Percentiles rank a stretch among this genome's conserved stretches.
Conservation (phyloP, 164 flowering plant species). For the Akebia trifoliata region DNA sequence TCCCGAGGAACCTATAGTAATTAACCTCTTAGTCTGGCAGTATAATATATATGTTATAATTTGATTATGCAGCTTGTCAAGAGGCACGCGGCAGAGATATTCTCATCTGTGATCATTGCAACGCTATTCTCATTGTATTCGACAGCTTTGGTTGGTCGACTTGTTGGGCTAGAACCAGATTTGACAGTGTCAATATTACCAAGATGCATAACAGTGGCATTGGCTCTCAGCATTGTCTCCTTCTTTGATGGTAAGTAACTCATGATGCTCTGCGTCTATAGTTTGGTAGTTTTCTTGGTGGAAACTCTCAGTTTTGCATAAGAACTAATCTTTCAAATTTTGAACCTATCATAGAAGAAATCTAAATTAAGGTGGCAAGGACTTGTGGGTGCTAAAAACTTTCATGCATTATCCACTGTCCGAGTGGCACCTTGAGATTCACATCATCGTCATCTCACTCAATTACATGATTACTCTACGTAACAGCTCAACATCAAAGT, state of each 20-base stretch:
- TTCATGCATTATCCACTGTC: too few relatives aligned
- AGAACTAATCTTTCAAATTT: too few relatives aligned
- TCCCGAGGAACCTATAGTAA: too few relatives aligned
- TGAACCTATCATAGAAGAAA: too few relatives aligned
- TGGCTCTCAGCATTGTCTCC: constrained; percentile 95
- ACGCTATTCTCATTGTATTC: constrained; percentile 90
- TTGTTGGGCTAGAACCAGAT: constrained; percentile 65
- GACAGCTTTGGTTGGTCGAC: constrained; percentile 82
- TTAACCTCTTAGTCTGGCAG: too few relatives aligned
- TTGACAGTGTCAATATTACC: constrained; percentile 83
- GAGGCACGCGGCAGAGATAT: constrained; percentile 98
- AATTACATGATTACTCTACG: too few relatives aligned
- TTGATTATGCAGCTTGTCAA: constrained; percentile 62
- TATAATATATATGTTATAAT: neutral
- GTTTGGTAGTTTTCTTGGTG: neutral
- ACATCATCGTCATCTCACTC: too few relatives aligned
- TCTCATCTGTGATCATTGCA: constrained; percentile 75
- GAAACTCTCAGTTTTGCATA: too few relatives aligned
- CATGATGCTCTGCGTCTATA: neutral
- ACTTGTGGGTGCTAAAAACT: too few relatives aligned
- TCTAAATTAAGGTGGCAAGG: too few relatives aligned
- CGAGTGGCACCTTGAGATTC: too few relatives aligned
- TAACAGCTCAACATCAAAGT: too few relatives aligned
- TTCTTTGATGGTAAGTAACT: constrained; percentile 70
- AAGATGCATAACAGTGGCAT: constrained; percentile 95